Percentiles rank a stretch among this genome's conserved stretches.
Conservation (phyloP, 495 filamentous ascomycete genomes). For the Neurospora terricola region DNA sequence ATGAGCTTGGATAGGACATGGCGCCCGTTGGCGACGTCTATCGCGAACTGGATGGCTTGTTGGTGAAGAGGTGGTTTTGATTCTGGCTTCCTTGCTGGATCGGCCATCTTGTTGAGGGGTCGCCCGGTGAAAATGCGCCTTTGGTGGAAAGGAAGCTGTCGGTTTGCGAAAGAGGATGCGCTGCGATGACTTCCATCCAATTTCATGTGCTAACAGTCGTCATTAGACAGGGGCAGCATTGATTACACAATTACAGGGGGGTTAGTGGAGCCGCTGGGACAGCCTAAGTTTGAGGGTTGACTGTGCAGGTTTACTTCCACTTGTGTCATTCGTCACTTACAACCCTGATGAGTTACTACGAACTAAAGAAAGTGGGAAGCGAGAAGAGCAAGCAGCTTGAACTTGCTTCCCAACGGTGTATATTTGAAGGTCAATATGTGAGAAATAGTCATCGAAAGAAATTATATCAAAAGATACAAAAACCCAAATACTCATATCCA, state of each 20-base stretch:
- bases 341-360: background rate
- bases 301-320: background rate
- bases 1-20: constrained; percentile 30
- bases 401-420: background rate
- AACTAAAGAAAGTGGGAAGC: too few relatives aligned
- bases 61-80: constrained; percentile 5
- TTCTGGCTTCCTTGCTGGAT: constrained; percentile 1
- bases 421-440: background rate
- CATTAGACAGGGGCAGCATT: background rate
- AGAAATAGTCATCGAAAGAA: background rate
- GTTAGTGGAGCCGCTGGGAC: background rate
- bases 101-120: background rate
- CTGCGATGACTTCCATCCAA: background rate
- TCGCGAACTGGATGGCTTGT: constrained; percentile 11
- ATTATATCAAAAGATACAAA: background rate
- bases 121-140: background rate
- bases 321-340: background rate
- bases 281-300: background rate
- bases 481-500: background rate
- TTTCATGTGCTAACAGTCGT: background rate
- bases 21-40: constrained; percentile 33
- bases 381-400: background rate
- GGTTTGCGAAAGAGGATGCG: background rate
- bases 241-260: background rate
- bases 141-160: background rate